Evolutionary conservation across 2,329 filamentous ascomycete species (phyloP), one percentile per base, ranked within the genome.

Genomic region (Talaromyces sp.): DNA sequence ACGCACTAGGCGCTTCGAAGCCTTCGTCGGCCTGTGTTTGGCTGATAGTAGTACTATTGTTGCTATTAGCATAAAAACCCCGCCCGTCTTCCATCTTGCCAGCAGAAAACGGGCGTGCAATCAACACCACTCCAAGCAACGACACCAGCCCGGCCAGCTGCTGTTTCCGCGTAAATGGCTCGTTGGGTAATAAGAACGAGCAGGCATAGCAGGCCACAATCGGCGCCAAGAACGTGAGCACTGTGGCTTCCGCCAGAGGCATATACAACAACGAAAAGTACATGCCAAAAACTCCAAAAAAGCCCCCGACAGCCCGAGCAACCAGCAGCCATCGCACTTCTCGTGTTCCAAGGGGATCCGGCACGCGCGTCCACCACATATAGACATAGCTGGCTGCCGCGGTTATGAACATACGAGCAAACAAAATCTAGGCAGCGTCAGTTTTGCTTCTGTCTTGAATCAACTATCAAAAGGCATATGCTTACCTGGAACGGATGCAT

Each of bases 171-270:
- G 89, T 91, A 70, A 93, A 96, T 0, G 89, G 88, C 67, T 96
- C 91, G 56, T 86, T 84, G 60, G 76, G 72, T 24, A 88, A 82
- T 41, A 93, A 76, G 59, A 92, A 79, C 38, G 89, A 91, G 71
- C 91, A 96, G 19, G 89, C 83, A 77, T 93, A 91, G 60, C 90
- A 91, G 21, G 90, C 85, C 6, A 96, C 81, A 14, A 88, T 88
- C 0, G 93, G 93, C 0, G 89, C 85, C 6, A 96, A 81, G 71
- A 96, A 97, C 9, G 91, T 95, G 58, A 97, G 88, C 35, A 96
- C 92, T 0, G 90, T 95, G 2, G 92, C 91, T 71, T 96, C 92
- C 17, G 91, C 89, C 2, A 96, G 82, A 0, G 91, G 90, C 3
- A 96, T 83, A 68, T 96, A 96, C 70, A 90, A 83, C 60, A 90